Evolutionary conservation across 2,329 filamentous ascomycete species (phyloP).

Genomic region (Aspergillus jensenii): DNA sequence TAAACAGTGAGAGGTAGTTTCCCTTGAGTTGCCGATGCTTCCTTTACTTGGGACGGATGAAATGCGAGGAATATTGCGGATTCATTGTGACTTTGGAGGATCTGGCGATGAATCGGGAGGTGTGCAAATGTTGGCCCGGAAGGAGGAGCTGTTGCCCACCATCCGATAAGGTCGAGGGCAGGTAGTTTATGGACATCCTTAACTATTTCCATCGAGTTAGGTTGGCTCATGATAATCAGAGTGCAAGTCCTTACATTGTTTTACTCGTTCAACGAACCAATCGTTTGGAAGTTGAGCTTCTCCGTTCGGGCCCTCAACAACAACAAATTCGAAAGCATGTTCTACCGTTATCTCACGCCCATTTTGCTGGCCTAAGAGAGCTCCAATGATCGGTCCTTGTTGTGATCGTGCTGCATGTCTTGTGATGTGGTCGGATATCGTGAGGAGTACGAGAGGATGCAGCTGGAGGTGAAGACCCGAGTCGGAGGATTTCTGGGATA

Average conservation of each 20-base stretch:
- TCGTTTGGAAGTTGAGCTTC: slow-evolving; percentile 62
- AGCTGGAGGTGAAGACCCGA: slow-evolving; percentile 77
- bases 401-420: slow-evolving; percentile 79
- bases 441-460: slow-evolving; percentile 92
- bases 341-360: slow-evolving; percentile 89
- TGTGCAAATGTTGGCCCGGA: slow-evolving; percentile 67
- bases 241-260: slow-evolving; percentile 67
- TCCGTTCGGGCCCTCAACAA: slow-evolving; percentile 51
- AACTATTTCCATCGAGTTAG: slow-evolving; percentile 54
- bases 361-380: slow-evolving; percentile 86
- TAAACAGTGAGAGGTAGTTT: slow-evolving; percentile 89
- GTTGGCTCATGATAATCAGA: neutral
- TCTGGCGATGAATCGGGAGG: slow-evolving; percentile 74
- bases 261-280: slow-evolving; percentile 76
- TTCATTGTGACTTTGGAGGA: slow-evolving; percentile 75
- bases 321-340: slow-evolving; percentile 83
- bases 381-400: slow-evolving; percentile 75
- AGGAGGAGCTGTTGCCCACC: slow-evolving; percentile 77
- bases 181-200: slow-evolving; percentile 84
- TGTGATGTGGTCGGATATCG: slow-evolving; percentile 94
- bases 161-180: slow-evolving; percentile 82
- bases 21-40: slow-evolving; percentile 62
- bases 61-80: slow-evolving; percentile 86
- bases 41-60: slow-evolving; percentile 63
- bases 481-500: slow-evolving; percentile 69